These are phyloP conservation scores for Corylus heterophylla DNA, from an alignment of 306 rosid species.

Conservation along the genomic window DNA sequence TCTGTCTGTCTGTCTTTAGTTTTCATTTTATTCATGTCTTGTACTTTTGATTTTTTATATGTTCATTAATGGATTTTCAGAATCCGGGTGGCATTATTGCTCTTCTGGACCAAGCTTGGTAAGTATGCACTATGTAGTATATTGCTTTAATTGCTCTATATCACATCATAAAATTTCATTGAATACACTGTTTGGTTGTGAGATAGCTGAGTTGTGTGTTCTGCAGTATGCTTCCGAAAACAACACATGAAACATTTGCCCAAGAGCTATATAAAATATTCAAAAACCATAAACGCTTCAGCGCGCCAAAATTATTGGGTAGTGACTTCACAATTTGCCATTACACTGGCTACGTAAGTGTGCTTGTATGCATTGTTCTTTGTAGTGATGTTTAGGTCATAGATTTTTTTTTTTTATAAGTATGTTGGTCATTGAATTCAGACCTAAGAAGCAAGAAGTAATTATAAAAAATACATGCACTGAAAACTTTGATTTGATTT, in stretches of 20 bases:
- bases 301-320: conserved; percentile 79
- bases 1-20: not conserved
- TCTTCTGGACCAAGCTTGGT: conserved; percentile 99
- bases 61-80: conserved; percentile 50
- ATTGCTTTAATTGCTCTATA: conserved; percentile 11
- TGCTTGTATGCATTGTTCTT: conserved; percentile 16
- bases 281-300: conserved; percentile 86
- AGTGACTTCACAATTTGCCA: conserved; percentile 98
- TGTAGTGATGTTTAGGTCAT: conserved; percentile 17
- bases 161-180: not conserved
- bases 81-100: conserved; percentile 98
- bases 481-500: conserved; percentile 30
- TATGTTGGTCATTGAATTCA: conserved; percentile 15
- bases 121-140: conserved; percentile 30
- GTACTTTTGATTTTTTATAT: conserved; percentile 8
- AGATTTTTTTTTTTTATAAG: not conserved
- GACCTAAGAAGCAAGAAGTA: conserved; percentile 23
- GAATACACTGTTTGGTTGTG: conserved; percentile 6
- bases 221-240: conserved; percentile 95
- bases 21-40: not conserved
- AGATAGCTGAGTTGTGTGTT: conserved; percentile 25
- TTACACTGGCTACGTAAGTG: conserved; percentile 99
- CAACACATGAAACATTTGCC: conserved; percentile 93
- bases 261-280: conserved; percentile 91
- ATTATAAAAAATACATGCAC: conserved; percentile 21